Evolutionary conservation across 768 basidiomycete species (phyloP), one percentile per base, ranked within the genome.

Genomic region (Suillus weaverae): DNA sequence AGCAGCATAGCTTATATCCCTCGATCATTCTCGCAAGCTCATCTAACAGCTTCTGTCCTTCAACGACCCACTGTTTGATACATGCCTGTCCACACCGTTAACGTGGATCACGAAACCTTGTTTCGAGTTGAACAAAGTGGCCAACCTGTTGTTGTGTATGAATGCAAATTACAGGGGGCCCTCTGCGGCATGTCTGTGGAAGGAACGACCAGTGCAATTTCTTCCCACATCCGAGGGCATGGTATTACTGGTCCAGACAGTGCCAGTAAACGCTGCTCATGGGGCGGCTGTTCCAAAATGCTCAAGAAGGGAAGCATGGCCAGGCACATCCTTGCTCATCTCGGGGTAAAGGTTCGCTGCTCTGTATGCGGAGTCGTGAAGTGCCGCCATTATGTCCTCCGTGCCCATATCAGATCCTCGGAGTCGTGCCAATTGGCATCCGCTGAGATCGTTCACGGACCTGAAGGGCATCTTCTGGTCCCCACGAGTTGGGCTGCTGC

Each of bases 241-340:
- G 62, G 38, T 30, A 36, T 64, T 1, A 16, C 39, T 11, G 56
- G 56, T 38, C 62, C 33, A 32, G 26, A 32, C 13, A 46, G 36
- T 41, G 62, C 59, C 46, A 26, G 14, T 22, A n/a, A n/a, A 13
- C 14, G 6, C 14, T 66, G 65, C 56, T 41, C 22, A 5, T 66
- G 65, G 62, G 35, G 26, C 9, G 36, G 10, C 30, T 66, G 62
- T 36, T 18, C 22, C 7, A 46, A 64, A 4, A 44, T 41, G 10
- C 39, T 56, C 30, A 54, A 60, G 36, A 36, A 22, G 8, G 50
- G 48, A 11, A 64, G 57, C 48, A 60, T 64, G 36, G 32, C 57
- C 26, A 56, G 65, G 14, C 65, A 66, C 13, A 43, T 66, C 16
- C 51, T 64, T 48, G 54, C 65, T 20, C 65, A 66, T 35, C 39